Conservation (phyloP, 2,329 filamentous ascomycete genomes). For the Orbilia blumenaviensis region DNA sequence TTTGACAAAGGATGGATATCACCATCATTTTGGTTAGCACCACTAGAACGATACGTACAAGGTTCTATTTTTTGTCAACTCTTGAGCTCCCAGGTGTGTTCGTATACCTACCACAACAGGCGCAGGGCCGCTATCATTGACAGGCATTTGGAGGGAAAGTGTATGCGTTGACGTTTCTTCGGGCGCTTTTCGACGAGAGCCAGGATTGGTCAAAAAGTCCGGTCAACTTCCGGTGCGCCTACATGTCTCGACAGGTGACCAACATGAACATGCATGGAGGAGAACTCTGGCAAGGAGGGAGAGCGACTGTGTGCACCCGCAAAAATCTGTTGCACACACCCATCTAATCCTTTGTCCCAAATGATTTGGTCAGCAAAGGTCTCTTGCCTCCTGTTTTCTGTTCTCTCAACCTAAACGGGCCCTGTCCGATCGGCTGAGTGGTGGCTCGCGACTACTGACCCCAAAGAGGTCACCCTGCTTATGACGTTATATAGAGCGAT, state of each 20-base stretch:
- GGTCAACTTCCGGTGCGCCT: conserved; percentile 2
- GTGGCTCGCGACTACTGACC: conserved; percentile 22
- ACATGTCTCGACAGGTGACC: conserved; percentile 52
- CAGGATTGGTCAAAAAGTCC: conserved; percentile 27
- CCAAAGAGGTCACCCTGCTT: conserved; percentile 38
- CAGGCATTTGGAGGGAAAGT: conserved; percentile 24
- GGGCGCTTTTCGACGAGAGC: conserved; percentile 10
- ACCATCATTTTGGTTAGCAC: neutral
- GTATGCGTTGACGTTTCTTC: conserved; percentile 19
- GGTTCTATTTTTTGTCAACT: neutral
- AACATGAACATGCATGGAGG: conserved; percentile 12
- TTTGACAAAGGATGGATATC: neutral
- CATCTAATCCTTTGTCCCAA: conserved; percentile 22
- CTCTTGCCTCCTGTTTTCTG: neutral
- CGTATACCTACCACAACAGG: conserved; percentile 3
- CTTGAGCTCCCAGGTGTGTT: neutral
- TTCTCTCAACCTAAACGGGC: conserved; percentile 12
- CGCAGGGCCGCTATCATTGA: neutral
- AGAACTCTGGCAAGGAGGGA: neutral
- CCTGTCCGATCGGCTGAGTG: conserved; percentile 17
- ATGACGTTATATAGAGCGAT: conserved; percentile 53
- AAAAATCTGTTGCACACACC: too few relatives aligned
- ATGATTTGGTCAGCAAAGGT: conserved; percentile 44
- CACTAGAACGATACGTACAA: neutral
- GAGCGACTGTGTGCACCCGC: neutral